These are phyloP conservation scores for Canariomyces notabilis DNA, from an alignment of 2,329 filamentous ascomycete genomes.

Conservation along the genomic window DNA sequence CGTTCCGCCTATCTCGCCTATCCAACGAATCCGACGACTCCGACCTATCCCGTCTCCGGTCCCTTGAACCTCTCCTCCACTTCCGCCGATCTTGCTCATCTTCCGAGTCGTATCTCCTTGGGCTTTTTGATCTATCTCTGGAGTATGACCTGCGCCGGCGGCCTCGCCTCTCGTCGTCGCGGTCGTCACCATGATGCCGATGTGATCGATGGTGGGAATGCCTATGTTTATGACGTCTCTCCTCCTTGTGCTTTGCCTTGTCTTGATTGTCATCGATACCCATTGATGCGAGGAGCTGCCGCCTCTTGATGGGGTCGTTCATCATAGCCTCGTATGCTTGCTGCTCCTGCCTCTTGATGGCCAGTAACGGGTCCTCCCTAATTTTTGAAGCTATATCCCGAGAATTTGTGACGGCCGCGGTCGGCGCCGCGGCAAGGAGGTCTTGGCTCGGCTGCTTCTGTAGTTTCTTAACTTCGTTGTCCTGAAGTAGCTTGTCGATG, in stretches of 20 bases:
- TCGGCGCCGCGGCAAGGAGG: conserved; percentile 56
- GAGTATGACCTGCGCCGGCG: conserved; percentile 44
- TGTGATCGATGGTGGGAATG: conserved; percentile 38
- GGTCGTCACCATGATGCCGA: conserved; percentile 38
- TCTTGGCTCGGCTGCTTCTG: conserved; percentile 67
- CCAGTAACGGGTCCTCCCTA: conserved; percentile 82
- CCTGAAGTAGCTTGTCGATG: conserved; percentile 77
- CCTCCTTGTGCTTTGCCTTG: conserved; percentile 35
- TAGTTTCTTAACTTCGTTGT: conserved; percentile 69
- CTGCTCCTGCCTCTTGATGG: conserved; percentile 90
- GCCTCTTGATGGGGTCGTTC: conserved; percentile 65
- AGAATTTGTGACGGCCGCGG: conserved; percentile 57
- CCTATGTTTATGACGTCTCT: conserved; percentile 37
- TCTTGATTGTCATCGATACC: conserved; percentile 47
- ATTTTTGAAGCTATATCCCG: conserved; percentile 83
- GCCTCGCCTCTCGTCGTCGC: conserved; percentile 35
- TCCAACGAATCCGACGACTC: conserved; percentile 11
- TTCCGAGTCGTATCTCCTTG: conserved; percentile 31
- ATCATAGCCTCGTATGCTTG: conserved; percentile 74
- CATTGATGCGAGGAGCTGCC: conserved; percentile 61
- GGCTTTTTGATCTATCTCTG: conserved; percentile 40
- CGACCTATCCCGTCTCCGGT: conserved; percentile 17
- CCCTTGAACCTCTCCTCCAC: conserved; percentile 28
- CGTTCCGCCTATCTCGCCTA: conserved; percentile 7
- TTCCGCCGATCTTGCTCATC: conserved; percentile 21